Percentiles rank a stretch among this genome's conserved stretches.
phyloP scores from a whole-genome alignment of 148 eudicot genomes.

The Suaeda aralocaspica region DNA sequence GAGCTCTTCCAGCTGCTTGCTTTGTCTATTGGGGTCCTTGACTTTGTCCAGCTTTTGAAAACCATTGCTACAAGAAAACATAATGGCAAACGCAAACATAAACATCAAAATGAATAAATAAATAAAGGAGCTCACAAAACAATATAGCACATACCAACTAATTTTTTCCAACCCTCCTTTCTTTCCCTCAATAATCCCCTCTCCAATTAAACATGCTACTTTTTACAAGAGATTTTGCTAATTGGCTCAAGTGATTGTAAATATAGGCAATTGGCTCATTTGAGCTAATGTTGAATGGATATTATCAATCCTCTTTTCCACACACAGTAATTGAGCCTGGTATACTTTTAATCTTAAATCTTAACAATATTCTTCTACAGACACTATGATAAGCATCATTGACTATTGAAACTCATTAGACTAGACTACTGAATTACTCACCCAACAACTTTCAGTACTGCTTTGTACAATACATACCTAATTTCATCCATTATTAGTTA shows the following conservation, averaged over 20 bases:
- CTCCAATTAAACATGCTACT: neutral
- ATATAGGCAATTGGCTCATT: no score
- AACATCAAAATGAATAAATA: no score
- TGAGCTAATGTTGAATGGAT: no score
- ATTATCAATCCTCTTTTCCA: no score
- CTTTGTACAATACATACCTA: no score
- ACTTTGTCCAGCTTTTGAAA: slow-evolving; percentile 95
- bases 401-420: no score
- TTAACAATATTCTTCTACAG: neutral
- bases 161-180: neutral
- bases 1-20: slow-evolving; percentile 97
- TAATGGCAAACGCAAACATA: neutral
- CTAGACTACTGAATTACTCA: no score
- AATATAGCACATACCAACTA: neutral
- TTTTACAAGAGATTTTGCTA: neutral
- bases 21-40: slow-evolving; percentile 85
- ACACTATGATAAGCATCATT: no score
- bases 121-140: no score
- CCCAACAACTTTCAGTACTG: no score
- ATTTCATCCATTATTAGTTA: no score
- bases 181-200: neutral
- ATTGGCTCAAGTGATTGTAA: no score
- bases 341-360: neutral
- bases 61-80: slow-evolving; percentile 64
- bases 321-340: neutral